Percentiles rank a stretch among this genome's conserved stretches.
Evolutionary conservation across 805 yeast genomes (phyloP).

Genomic region (Wickerhamiella kurtzmanii): DNA sequence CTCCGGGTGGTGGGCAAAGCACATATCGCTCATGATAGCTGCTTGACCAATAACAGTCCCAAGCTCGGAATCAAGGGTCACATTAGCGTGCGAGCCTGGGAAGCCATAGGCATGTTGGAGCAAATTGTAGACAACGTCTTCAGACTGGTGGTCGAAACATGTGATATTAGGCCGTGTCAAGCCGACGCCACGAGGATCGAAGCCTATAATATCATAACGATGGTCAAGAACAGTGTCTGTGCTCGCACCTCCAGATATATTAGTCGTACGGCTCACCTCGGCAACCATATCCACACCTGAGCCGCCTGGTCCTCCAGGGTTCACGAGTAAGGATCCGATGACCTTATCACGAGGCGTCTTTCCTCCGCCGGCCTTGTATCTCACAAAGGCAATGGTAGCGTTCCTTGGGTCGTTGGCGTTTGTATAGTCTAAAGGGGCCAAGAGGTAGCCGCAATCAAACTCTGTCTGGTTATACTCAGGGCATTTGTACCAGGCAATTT

Average conservation of each 20-base stretch:
- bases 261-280: neutral
- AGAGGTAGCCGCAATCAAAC: slow-evolving; percentile 6
- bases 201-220: slow-evolving; percentile 15
- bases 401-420: slow-evolving; percentile 4
- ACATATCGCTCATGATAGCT: slow-evolving; percentile 9
- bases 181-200: slow-evolving; percentile 20
- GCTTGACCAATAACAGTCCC: slow-evolving; percentile 10
- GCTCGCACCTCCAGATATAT: slow-evolving; percentile 3
- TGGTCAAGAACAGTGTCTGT: slow-evolving; percentile 9
- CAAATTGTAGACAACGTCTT: neutral
- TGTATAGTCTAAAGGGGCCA: slow-evolving; percentile 11
- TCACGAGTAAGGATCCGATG: slow-evolving; percentile 15
- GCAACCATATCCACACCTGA: slow-evolving; percentile 8
- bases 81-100: slow-evolving; percentile 4
- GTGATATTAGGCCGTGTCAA: slow-evolving; percentile 11
- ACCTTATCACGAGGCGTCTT: slow-evolving; percentile 8
- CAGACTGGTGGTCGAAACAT: slow-evolving; percentile 7
- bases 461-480: neutral
- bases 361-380: slow-evolving; percentile 10
- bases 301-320: slow-evolving; percentile 21
- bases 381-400: slow-evolving; percentile 9
- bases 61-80: slow-evolving; percentile 4
- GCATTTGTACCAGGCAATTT: neutral
- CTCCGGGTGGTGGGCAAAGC: slow-evolving; percentile 5
- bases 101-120: slow-evolving; percentile 1